Conservation (phyloP, 306 rosid species). For the Vachellia collinsii region DNA sequence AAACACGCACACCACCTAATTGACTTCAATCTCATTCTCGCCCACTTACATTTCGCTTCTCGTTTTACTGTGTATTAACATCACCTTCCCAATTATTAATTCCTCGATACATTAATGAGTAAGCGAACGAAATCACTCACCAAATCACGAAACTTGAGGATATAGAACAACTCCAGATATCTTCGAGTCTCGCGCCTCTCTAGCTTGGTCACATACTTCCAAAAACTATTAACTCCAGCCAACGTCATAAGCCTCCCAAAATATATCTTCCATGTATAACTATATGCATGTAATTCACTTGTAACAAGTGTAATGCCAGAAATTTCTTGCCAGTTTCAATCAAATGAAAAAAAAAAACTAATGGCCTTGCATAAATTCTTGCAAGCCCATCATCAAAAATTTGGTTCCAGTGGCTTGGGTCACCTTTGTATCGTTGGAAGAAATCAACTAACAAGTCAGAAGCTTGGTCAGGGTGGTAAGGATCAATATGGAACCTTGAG, state of each 20-base stretch:
- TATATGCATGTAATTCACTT: constrained; percentile 3
- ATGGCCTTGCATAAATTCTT: constrained; percentile 61
- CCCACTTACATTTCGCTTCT: neutral
- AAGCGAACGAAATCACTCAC: constrained; percentile 39
- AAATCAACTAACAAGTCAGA: constrained; percentile 50
- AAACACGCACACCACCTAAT: neutral
- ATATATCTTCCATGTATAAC: constrained; percentile 76
- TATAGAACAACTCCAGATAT: constrained; percentile 74
- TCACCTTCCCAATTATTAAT: neutral
- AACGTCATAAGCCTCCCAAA: constrained; percentile 66
- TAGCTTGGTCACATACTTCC: constrained; percentile 71
- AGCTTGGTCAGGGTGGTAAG: constrained; percentile 64
- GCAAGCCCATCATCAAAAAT: constrained; percentile 59
- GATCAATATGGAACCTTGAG: constrained; percentile 70
- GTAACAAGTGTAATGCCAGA: neutral
- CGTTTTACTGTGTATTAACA: neutral
- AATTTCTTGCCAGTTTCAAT: neutral
- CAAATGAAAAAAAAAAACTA: neutral
- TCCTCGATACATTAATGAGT: neutral
- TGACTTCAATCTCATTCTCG: neutral
- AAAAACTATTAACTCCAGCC: constrained; percentile 70
- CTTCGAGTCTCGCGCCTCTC: constrained; percentile 64
- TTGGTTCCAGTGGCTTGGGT: constrained; percentile 55
- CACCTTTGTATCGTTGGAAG: constrained; percentile 52
- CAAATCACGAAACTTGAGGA: constrained; percentile 68